Evolutionary conservation across 2,329 filamentous ascomycete genomes (phyloP), one percentile per base, ranked within the genome.

Genomic region (Chaetomium sp.): DNA sequence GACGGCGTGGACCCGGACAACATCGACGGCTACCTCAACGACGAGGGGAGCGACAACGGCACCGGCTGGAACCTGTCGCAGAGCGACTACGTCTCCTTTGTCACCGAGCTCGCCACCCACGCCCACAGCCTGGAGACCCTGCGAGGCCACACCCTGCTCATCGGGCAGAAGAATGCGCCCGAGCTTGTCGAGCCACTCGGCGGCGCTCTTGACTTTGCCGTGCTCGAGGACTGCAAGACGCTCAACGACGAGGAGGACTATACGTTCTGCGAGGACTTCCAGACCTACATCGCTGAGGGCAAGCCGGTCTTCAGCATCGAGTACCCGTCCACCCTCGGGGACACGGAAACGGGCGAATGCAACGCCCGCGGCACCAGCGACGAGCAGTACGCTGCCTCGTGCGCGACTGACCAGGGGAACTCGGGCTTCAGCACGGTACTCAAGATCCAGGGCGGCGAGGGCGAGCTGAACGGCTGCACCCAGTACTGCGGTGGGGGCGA

Each of bases 1-100:
- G 67, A 68, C 31, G 67, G 31, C n/a, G 65, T 68, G 33, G 67
- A 68, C 45, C 67, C 67, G 1, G 67, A 68, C 62, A 68, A 68
- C 42, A 67, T 68, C 45, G 67, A 68, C 57, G 65, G 60, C 25
- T 68, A 62, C 54, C 38, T 50, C 25, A 33, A 23, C 25, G 59
- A 66, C 60, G 53, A 60, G 55, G 51, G 57, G 59, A 50, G 35
- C 33, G 16, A 50, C 47, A 62, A 64, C 57, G 57, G 57, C 25
- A 67, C 65, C 16, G 63, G 65, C 42, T 68, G 57, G 57, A 10
- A 61, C 27, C 53, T 65, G 45, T 27, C 45, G 3, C 9, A 45
- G n/a, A 12, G 7, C 33, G 67, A 68, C 53, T 60, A 67, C 53
- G 45, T 64, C 47, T 42, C 54, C 21, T 65, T 68, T 51, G 49